These are phyloP conservation scores for Cyberlindnera xishuangbannaensis DNA, from an alignment of 805 yeast species.

Conservation along the genomic window DNA sequence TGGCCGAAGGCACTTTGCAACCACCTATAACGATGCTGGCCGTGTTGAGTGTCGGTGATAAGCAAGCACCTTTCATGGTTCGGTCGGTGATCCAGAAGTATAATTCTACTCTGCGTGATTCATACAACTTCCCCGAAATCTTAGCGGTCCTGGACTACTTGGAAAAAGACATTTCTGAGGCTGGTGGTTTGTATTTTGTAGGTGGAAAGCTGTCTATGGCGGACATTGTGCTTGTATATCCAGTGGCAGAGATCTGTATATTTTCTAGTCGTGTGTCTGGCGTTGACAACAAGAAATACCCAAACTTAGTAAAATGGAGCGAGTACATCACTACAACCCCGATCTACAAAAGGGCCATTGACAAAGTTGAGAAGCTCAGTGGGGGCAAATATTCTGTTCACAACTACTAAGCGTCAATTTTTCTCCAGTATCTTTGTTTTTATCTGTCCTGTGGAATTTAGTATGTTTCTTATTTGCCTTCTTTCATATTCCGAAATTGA, in stretches of 20 bases:
- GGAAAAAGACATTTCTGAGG: constrained; percentile 24
- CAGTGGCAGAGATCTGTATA: constrained; percentile 22
- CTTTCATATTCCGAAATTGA: no score
- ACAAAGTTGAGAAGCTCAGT: constrained; percentile 24
- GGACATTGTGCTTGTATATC: constrained; percentile 47
- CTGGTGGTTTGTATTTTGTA: constrained; percentile 33
- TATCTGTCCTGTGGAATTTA: no score
- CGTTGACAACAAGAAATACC: constrained; percentile 20
- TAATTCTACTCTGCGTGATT: constrained; percentile 40
- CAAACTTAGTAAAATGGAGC: constrained; percentile 25
- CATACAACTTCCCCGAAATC: constrained; percentile 45
- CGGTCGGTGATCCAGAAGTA: constrained; percentile 39
- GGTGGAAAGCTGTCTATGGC: constrained; percentile 48
- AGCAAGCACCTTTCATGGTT: constrained; percentile 42
- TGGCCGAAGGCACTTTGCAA: constrained; percentile 59
- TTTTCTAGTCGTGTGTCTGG: constrained; percentile 18
- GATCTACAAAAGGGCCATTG: constrained; percentile 37
- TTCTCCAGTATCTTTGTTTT: no score
- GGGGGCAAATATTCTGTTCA: constrained; percentile 4
- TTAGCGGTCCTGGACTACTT: constrained; percentile 33
- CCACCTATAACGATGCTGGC: constrained; percentile 36
- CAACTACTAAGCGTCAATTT: no score
- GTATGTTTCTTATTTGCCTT: no score
- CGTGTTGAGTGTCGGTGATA: constrained; percentile 22
- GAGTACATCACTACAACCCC: constrained; percentile 21